These are phyloP conservation scores for Solanum gracilifrons DNA, from an alignment of 257 asterid species.

Conservation along the genomic window DNA sequence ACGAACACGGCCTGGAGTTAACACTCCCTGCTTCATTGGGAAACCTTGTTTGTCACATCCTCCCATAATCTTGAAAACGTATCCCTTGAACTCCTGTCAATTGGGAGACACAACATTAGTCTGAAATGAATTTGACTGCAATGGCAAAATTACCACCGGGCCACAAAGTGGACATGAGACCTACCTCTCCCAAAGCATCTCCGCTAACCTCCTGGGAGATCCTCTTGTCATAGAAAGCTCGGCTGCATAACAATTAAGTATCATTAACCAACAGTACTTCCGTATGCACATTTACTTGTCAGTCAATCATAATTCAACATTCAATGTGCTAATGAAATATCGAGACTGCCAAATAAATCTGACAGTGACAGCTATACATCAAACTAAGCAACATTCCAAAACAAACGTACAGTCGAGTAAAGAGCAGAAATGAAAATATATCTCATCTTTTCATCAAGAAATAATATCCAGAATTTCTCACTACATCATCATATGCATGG, in stretches of 20 bases:
- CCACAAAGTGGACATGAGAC: neutral
- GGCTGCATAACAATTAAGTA: neutral
- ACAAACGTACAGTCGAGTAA: neutral
- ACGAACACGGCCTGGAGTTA: conserved; percentile 2
- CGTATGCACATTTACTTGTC: neutral
- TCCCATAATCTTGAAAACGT: conserved; percentile 1
- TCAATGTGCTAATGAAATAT: neutral
- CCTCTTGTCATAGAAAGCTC: conserved; percentile 2
- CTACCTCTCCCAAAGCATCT: conserved; percentile 1
- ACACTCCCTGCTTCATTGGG: conserved; percentile 5
- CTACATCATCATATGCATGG: neutral
- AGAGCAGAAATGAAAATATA: neutral
- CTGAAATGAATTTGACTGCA: neutral
- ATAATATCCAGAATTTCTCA: neutral
- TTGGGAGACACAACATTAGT: neutral
- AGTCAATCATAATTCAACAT: neutral
- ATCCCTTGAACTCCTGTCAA: neutral
- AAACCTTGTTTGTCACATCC: conserved; percentile 5
- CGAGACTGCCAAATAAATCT: neutral
- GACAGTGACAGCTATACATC: neutral
- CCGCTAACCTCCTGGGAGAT: conserved; percentile 1
- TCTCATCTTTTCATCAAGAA: neutral
- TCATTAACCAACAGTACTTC: neutral
- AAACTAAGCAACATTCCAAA: neutral
- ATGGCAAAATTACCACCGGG: neutral